These are phyloP conservation scores for Trypanosoma rangeli DNA, from an alignment of 208 protist species.

Conservation along the genomic window DNA sequence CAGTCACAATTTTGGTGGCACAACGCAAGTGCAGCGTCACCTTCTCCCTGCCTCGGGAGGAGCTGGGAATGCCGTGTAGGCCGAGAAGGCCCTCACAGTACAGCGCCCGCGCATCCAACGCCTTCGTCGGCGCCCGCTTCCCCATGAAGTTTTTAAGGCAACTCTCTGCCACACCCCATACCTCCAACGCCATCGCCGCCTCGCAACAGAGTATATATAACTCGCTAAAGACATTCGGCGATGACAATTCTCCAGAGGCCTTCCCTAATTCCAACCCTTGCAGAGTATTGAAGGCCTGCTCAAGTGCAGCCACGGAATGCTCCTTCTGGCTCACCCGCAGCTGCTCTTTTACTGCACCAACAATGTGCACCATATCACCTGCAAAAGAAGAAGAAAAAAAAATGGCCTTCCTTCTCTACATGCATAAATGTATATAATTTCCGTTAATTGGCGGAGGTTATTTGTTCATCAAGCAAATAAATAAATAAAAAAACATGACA, in stretches of 20 bases:
- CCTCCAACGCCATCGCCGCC: conserved; percentile 56
- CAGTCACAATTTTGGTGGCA: conserved; percentile 50
- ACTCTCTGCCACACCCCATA: conserved; percentile 55
- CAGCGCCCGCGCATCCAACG: conserved; percentile 48
- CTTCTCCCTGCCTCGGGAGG: conserved; percentile 38
- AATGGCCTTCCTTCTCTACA: neutral
- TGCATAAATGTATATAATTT: neutral
- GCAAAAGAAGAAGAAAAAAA: conserved; percentile 8
- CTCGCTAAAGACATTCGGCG: conserved; percentile 35
- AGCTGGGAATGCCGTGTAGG: conserved; percentile 37
- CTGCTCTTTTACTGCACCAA: conserved; percentile 35
- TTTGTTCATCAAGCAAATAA: neutral
- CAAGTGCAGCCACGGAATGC: conserved; percentile 23
- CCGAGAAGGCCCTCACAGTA: conserved; percentile 69
- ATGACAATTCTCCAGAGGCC: neutral
- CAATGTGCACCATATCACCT: conserved; percentile 34
- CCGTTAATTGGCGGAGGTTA: neutral
- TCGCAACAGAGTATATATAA: conserved; percentile 77
- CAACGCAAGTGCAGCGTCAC: conserved; percentile 46
- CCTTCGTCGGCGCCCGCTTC: conserved; percentile 34
- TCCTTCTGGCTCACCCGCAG: conserved; percentile 28
- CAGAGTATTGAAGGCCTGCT: conserved; percentile 32
- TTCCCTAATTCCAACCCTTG: conserved; percentile 8
- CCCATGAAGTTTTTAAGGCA: conserved; percentile 36
- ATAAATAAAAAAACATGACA: conserved; percentile 18